Evolutionary conservation across 2,329 filamentous ascomycete genomes (phyloP), one percentile per base, ranked within the genome.

Genomic region (Arthroderma sp.): DNA sequence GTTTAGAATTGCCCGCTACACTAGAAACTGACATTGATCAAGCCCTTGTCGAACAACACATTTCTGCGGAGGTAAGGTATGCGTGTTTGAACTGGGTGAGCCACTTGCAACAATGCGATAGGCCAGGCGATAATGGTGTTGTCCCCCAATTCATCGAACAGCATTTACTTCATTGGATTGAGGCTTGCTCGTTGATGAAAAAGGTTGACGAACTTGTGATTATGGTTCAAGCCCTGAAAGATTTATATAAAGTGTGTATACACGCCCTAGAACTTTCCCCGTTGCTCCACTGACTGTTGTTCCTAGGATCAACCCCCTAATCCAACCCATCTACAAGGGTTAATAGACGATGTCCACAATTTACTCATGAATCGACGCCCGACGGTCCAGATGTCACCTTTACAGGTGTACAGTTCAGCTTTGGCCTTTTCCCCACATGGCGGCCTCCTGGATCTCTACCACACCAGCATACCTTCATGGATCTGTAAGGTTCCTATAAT

Each of bases 371-470:
- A 51, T 36, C 55, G 58, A 45, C 28, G 48, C 15, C 49, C 55
- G 7, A 53, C 63, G 28, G 50, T 56, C 33, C 51, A 60, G 32
- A 40, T 42, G 34, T 54, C 55, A 8, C 64, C 64, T 6, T 58
- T 66, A 27, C 60, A 66, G 48, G 38, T 60, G 10, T 65, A 66
- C 47, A 53, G 11, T 27, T 57, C 56, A 6, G 63, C 57, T 4
- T 45, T 65, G 0, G 38, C 59, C 8, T 66, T 64, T 46, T 47
- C 51, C 27, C 62, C 61, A 15, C 15, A 1, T 22, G 15, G 15
- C 15, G 15, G 3, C 15, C 15, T 22, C 15, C 15, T 22, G 15
- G 15, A 22, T 22, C 15, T 22, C 15, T 22, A 22, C 15, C 15
- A 22, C 3, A 3, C 15, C 15, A 22, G 15, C 15, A 22, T 22